phyloP scores from a whole-genome alignment of 2,329 filamentous ascomycete genomes.

The Diaporthe capsici region DNA sequence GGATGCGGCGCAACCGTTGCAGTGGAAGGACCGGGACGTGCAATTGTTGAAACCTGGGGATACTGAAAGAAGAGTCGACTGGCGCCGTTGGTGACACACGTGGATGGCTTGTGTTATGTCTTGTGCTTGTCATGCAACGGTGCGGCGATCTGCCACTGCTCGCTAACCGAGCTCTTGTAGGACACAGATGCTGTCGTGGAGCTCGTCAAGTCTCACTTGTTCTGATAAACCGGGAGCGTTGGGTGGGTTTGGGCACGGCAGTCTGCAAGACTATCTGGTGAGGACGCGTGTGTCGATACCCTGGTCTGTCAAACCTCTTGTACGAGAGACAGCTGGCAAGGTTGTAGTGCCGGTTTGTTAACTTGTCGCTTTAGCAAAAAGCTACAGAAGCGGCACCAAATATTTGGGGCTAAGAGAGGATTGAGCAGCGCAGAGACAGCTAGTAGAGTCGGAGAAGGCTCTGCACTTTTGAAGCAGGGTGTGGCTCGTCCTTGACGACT shows the following conservation, averaged over 20 bases:
- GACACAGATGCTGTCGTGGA: conserved; percentile 55
- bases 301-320: conserved; percentile 10
- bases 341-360: conserved; percentile 29
- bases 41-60: conserved; percentile 41
- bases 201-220: conserved; percentile 53
- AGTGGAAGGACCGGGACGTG: conserved; percentile 48
- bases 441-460: not conserved
- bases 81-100: conserved; percentile 47
- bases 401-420: not conserved
- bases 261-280: conserved; percentile 31
- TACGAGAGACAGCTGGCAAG: conserved; percentile 25
- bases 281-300: conserved; percentile 19
- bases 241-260: conserved; percentile 36
- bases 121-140: conserved; percentile 46
- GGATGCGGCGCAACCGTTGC: conserved; percentile 45
- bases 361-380: conserved; percentile 27
- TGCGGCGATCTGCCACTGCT: conserved; percentile 46
- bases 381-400: conserved; percentile 19
- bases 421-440: conserved; percentile 12
- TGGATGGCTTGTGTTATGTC: conserved; percentile 41
- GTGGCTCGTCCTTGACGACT: not conserved
- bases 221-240: conserved; percentile 44
- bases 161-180: conserved; percentile 55
- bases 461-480: not conserved
- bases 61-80: conserved; percentile 38